Evolutionary conservation across 805 yeast genomes (phyloP).

Genomic region (Metschnikowia cubensis): DNA sequence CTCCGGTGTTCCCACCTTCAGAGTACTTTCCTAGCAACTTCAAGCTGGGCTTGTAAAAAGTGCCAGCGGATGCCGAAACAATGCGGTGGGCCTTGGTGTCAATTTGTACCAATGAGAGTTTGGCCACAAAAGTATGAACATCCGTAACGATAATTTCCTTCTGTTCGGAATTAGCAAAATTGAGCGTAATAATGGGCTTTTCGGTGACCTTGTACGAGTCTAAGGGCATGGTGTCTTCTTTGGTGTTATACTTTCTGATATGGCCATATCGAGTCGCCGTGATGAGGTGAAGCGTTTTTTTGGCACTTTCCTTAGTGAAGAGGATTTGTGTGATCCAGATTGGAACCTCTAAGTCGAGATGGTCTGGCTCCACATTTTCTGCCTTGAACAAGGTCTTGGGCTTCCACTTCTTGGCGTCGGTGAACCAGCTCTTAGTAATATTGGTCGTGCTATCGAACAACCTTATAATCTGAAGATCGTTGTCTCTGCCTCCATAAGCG

Average conservation of each 20-base stretch:
- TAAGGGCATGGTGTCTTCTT: constrained; percentile 64
- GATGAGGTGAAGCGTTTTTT: constrained; percentile 47
- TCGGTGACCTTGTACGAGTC: constrained; percentile 51
- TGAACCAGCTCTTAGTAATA: constrained; percentile 16
- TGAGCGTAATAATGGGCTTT: constrained; percentile 47
- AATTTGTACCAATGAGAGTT: constrained; percentile 38
- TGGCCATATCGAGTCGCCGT: constrained; percentile 76
- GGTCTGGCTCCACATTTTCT: constrained; percentile 78
- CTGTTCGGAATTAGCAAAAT: constrained; percentile 31
- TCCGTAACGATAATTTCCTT: constrained; percentile 61
- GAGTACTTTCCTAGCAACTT: constrained; percentile 60
- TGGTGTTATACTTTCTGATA: constrained; percentile 67
- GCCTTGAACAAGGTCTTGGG: constrained; percentile 54
- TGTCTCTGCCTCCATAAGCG: constrained; percentile 86
- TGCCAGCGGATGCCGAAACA: constrained; percentile 43
- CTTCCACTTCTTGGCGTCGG: constrained; percentile 11
- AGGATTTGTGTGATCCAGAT: constrained; percentile 66
- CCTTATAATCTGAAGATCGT: constrained; percentile 54
- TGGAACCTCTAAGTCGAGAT: constrained; percentile 75
- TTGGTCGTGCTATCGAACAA: constrained; percentile 26
- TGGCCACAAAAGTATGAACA: constrained; percentile 60
- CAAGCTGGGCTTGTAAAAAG: constrained; percentile 45
- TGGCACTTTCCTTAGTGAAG: constrained; percentile 36
- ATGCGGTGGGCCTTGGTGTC: constrained; percentile 35
- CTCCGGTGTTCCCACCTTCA: constrained; percentile 53